A percentile compares a stretch with the other conserved stretches of the same genome.
These are phyloP conservation scores for Mallotus repandus DNA, from an alignment of 441 rosid species.

Conservation along the genomic window DNA sequence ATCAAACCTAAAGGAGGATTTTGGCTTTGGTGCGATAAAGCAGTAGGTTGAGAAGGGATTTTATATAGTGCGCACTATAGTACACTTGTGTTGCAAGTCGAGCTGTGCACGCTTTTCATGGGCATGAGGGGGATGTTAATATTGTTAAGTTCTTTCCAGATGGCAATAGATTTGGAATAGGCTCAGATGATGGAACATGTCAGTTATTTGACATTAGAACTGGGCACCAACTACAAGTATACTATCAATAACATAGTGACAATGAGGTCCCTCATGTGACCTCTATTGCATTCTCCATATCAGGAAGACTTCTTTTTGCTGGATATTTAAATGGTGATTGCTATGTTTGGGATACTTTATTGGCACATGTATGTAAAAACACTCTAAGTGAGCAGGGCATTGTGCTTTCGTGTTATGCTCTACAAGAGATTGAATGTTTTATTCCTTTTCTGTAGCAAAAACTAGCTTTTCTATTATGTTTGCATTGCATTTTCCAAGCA, in stretches of 20 bases:
- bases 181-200: slow-evolving; percentile 97
- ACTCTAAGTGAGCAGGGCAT: background rate
- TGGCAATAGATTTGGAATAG: slow-evolving; percentile 95
- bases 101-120: slow-evolving; percentile 82
- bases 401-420: background rate
- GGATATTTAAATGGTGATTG: slow-evolving; percentile 80
- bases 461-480: background rate
- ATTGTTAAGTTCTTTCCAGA: slow-evolving; percentile 95
- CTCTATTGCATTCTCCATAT: slow-evolving; percentile 86
- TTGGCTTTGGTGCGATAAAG: slow-evolving; percentile 56
- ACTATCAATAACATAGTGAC: slow-evolving; percentile 51
- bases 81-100: slow-evolving; percentile 96
- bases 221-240: slow-evolving; percentile 89
- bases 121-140: slow-evolving; percentile 94
- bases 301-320: slow-evolving; percentile 92
- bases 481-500: background rate
- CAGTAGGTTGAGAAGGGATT: slow-evolving; percentile 68
- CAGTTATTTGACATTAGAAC: slow-evolving; percentile 91
- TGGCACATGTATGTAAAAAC: slow-evolving; percentile 58
- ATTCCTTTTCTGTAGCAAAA: background rate
- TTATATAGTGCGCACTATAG: no score
- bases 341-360: slow-evolving; percentile 90
- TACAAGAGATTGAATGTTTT: background rate
- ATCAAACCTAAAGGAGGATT: no score
- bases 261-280: slow-evolving; percentile 62